Percentiles rank a stretch among this genome's conserved stretches.
Conservation (phyloP, 1,284 basidiomycete genomes). For the Malassezia vespertilionis region DNA sequence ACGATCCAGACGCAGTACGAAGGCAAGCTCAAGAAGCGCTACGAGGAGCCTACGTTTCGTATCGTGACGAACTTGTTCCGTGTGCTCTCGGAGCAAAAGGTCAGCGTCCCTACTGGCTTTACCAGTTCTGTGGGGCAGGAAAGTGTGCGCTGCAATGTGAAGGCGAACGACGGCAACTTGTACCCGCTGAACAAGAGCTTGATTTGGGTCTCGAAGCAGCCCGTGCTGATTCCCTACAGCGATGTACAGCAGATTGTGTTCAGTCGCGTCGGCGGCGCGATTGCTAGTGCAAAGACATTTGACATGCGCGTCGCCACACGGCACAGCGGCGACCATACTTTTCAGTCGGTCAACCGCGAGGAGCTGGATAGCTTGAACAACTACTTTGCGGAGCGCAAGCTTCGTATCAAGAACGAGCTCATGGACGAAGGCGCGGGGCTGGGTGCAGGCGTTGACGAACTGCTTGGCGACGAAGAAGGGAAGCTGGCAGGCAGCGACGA, state of each 20-base stretch:
- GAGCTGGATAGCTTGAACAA: constrained; percentile 77
- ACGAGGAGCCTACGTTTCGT: constrained; percentile 85
- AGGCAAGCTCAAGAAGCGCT: constrained; percentile 77
- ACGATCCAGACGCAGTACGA: constrained; percentile 52
- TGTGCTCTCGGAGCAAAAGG: constrained; percentile 78
- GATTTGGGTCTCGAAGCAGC: constrained; percentile 95
- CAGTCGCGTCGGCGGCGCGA: constrained; percentile 79
- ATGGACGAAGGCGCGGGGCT: constrained; percentile 57
- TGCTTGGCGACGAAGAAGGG: constrained; percentile 62
- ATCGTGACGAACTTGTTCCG: constrained; percentile 92
- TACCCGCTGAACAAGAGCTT: constrained; percentile 97
- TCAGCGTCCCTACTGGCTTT: constrained; percentile 55
- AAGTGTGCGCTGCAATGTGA: constrained; percentile 85
- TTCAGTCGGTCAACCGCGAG: constrained; percentile 89
- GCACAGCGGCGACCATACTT: constrained; percentile 56
- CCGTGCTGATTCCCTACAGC: constrained; percentile 76
- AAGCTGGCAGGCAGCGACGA: constrained; percentile 53
- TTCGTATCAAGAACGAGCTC: constrained; percentile 93
- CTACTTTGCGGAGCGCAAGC: constrained; percentile 79
- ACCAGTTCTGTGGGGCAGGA: constrained; percentile 51
- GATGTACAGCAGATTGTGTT: constrained; percentile 87
- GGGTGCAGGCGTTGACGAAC: constrained; percentile 55
- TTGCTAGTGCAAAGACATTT: constrained; percentile 82
- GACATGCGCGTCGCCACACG: constrained; percentile 83
- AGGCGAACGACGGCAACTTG: constrained; percentile 90